Conservation (phyloP, 169 alveolate species). For the Cyclospora cayetanensis region DNA sequence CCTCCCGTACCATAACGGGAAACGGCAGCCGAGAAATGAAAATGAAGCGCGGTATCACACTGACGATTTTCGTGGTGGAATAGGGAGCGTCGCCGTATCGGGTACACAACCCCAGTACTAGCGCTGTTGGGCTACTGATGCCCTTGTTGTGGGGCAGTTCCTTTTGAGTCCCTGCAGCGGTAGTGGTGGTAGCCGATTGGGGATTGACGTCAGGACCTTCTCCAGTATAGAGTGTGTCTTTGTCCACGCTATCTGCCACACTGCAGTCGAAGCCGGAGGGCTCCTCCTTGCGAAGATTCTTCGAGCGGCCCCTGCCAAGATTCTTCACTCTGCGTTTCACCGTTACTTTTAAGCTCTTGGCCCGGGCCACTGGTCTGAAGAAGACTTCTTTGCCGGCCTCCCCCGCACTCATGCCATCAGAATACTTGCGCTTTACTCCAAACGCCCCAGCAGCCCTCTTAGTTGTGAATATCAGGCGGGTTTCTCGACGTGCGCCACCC, state of each 20-base stretch:
- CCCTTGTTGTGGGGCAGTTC: neutral
- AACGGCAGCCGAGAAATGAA: constrained; percentile 83
- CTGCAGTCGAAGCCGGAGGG: neutral
- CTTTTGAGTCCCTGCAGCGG: neutral
- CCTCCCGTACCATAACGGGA: constrained; percentile 76
- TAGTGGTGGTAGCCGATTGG: neutral
- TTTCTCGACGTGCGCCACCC: neutral
- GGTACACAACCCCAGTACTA: constrained; percentile 82
- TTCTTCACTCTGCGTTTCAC: neutral
- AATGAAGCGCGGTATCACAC: constrained; percentile 82
- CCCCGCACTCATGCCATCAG: neutral
- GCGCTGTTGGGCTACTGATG: constrained; percentile 32
- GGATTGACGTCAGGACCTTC: neutral
- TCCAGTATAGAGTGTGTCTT: neutral
- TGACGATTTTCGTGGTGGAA: constrained; percentile 82
- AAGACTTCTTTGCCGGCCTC: neutral
- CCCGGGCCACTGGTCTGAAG: neutral
- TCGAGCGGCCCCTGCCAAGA: neutral
- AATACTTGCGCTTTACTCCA: neutral
- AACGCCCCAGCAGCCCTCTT: neutral
- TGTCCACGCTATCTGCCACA: neutral
- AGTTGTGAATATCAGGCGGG: neutral
- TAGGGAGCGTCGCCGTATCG: constrained; percentile 84
- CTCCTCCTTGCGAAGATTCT: neutral
- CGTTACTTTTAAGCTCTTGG: neutral